Conservation (phyloP, 2,329 filamentous ascomycete genomes). For the Trichoderma hamatum region DNA sequence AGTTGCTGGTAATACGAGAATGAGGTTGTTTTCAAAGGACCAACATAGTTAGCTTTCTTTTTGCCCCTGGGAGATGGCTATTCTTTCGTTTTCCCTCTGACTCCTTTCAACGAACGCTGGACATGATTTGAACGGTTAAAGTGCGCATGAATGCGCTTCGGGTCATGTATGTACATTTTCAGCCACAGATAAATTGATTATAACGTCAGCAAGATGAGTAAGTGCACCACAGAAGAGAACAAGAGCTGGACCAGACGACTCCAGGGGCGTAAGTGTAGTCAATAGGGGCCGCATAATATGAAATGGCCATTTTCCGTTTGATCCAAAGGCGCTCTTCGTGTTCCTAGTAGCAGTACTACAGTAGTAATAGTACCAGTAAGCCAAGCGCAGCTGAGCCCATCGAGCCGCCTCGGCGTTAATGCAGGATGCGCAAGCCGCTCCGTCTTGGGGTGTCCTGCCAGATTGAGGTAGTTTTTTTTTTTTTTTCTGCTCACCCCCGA, state of each 20-base stretch:
- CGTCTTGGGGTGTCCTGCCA: slow-evolving; percentile 19
- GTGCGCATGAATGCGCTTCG: neutral
- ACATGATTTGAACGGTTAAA: neutral
- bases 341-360: neutral
- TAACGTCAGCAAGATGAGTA: neutral
- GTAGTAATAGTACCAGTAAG: neutral
- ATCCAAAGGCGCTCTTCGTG: neutral
- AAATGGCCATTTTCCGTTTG: neutral
- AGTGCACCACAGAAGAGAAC: neutral
- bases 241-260: too few species aligned
- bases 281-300: neutral
- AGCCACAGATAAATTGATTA: slow-evolving; percentile 7
- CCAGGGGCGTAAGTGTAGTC: neutral
- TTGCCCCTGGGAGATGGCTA: neutral
- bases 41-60: neutral
- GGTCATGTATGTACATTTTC: slow-evolving; percentile 16
- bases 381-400: neutral
- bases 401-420: slow-evolving; percentile 17
- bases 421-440: slow-evolving; percentile 3
- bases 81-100: neutral
- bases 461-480: slow-evolving; percentile 6
- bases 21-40: neutral
- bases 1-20: neutral
- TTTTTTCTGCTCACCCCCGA: slow-evolving; percentile 2
- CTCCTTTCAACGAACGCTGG: neutral